Conservation (phyloP, 2,329 filamentous ascomycete genomes). For the Ascochyta koolunga region DNA sequence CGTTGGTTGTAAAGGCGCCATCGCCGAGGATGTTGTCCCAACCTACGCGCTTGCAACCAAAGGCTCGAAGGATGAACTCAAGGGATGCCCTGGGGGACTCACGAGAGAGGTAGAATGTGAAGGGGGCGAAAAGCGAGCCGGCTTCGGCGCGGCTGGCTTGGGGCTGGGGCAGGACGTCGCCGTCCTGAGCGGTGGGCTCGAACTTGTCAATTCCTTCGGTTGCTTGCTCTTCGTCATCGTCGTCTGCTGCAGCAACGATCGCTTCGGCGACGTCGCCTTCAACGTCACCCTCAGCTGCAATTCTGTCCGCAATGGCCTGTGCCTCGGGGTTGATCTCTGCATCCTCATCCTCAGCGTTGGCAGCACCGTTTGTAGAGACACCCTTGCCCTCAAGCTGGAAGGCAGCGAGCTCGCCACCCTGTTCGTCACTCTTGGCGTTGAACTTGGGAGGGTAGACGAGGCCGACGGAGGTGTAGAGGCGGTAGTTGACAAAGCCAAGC, state of each 20-base stretch:
- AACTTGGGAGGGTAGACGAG: slow-evolving; percentile 97
- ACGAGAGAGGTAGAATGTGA: slow-evolving; percentile 90
- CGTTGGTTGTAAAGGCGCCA: slow-evolving; percentile 89
- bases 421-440: slow-evolving; percentile 82
- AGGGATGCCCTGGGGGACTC: slow-evolving; percentile 90
- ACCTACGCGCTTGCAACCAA: slow-evolving; percentile 93
- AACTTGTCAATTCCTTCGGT: slow-evolving; percentile 81
- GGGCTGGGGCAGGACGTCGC: slow-evolving; percentile 86
- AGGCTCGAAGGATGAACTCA: slow-evolving; percentile 90
- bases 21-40: slow-evolving; percentile 93
- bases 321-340: slow-evolving; percentile 49
- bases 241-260: slow-evolving; percentile 19
- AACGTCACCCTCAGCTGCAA: slow-evolving; percentile 42
- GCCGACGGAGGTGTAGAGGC: slow-evolving; percentile 88
- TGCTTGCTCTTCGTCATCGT: slow-evolving; percentile 43
- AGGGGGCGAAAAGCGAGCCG: slow-evolving; percentile 80
- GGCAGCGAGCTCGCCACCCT: slow-evolving; percentile 86
- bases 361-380: slow-evolving; percentile 44
- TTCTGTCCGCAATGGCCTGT: slow-evolving; percentile 56
- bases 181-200: slow-evolving; percentile 79
- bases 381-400: slow-evolving; percentile 86
- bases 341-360: slow-evolving; percentile 34
- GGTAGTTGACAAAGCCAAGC: slow-evolving; percentile 93
- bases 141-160: slow-evolving; percentile 68
- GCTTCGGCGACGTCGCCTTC: slow-evolving; percentile 50